Evolutionary conservation across 441 rosid genomes (phyloP).

Genomic region (Metrosideros polymorpha): DNA sequence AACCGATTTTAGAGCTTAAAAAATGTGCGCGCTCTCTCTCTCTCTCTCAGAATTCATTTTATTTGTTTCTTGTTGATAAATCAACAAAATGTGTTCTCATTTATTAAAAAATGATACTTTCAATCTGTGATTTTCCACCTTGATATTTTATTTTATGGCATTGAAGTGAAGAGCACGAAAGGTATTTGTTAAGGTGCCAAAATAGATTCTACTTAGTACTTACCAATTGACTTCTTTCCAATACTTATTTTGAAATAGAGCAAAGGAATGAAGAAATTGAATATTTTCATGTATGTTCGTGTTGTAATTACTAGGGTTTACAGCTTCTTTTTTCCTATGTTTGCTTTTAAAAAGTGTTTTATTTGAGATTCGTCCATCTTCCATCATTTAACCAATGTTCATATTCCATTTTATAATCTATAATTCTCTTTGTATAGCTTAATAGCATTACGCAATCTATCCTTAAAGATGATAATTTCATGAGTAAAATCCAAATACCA

Average conservation of each 20-base stretch:
- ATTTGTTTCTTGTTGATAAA: not conserved
- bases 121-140: not conserved
- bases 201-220: not conserved
- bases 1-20: not conserved
- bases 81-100: not conserved
- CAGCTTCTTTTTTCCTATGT: not conserved
- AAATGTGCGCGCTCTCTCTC: rapidly evolving
- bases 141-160: not conserved
- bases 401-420: not conserved
- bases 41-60: not conserved
- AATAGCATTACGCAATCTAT: not conserved
- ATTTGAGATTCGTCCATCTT: not conserved
- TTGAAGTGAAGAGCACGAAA: not conserved
- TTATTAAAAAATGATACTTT: not conserved
- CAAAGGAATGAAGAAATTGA: not conserved
- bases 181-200: not conserved
- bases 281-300: not conserved
- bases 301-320: no score
- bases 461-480: not conserved
- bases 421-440: not conserved
- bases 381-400: not conserved
- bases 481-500: not conserved
- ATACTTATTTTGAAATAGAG: not conserved
- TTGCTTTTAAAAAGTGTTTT: not conserved
- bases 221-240: not conserved